A percentile compares a stretch with the other conserved stretches of the same genome.
Evolutionary conservation across 345 rosid species (phyloP).

Genomic region (Euphorbia pulcherrima): DNA sequence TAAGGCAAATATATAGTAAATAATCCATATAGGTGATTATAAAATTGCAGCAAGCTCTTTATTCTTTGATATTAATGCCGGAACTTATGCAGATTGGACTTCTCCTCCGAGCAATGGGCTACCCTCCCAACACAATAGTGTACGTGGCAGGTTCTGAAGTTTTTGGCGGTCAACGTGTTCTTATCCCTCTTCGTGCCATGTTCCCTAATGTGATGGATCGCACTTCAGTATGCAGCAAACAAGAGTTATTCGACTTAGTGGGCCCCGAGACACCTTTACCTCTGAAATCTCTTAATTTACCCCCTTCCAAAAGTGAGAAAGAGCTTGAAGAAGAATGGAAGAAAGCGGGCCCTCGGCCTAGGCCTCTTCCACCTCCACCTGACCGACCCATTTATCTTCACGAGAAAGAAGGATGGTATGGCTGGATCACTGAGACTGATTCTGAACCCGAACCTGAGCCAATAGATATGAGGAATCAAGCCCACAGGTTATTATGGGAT

Average conservation of each 20-base stretch:
- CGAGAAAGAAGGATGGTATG: slow-evolving; percentile 99
- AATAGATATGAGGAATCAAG: slow-evolving; percentile 72
- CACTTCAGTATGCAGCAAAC: slow-evolving; percentile 68
- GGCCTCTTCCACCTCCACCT: slow-evolving; percentile 99
- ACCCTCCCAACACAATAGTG: slow-evolving; percentile 73
- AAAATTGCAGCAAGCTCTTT: not conserved
- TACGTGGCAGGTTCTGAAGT: slow-evolving; percentile 91
- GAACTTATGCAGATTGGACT: slow-evolving; percentile 74
- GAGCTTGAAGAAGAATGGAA: slow-evolving; percentile 83
- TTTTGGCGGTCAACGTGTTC: slow-evolving; percentile 90
- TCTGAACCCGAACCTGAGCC: slow-evolving; percentile 79
- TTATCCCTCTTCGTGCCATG: slow-evolving; percentile 92
- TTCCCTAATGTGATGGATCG: slow-evolving; percentile 70
- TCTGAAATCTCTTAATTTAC: slow-evolving; percentile 36
- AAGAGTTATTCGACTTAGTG: slow-evolving; percentile 64
- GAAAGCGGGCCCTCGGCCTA: slow-evolving; percentile 92
- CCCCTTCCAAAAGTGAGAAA: slow-evolving; percentile 55
- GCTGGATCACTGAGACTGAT: slow-evolving; percentile 80
- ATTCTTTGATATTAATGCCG: not conserved
- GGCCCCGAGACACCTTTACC: slow-evolving; percentile 84
- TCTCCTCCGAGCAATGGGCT: slow-evolving; percentile 87
- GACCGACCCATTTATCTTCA: slow-evolving; percentile 85
- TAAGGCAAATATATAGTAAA: not conserved
- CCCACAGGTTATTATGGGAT: slow-evolving; percentile 89
- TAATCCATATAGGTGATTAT: not conserved